These are phyloP conservation scores for Grosmannia serpens DNA, from an alignment of 2,329 filamentous ascomycete species.

Conservation along the genomic window DNA sequence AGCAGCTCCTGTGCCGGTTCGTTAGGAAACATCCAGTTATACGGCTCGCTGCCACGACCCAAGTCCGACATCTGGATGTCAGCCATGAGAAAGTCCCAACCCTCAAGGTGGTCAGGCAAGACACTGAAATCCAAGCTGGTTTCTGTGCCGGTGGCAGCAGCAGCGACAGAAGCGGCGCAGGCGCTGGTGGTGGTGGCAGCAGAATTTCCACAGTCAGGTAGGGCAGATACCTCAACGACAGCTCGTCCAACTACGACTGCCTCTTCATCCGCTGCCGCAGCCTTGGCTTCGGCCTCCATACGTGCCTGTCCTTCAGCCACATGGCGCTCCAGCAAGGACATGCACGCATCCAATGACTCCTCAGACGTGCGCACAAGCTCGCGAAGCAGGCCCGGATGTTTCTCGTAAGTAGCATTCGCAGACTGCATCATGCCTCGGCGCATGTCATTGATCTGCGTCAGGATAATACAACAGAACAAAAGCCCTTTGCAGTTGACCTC, in stretches of 20 bases:
- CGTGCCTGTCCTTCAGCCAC: not conserved
- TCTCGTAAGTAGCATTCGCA: constrained; percentile 17
- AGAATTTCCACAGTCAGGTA: not conserved
- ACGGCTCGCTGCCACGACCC: not conserved
- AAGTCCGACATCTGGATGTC: not conserved
- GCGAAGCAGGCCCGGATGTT: not conserved
- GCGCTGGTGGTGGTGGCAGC: not conserved
- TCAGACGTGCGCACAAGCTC: constrained; percentile 7
- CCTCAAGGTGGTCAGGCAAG: not conserved
- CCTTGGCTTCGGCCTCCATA: not conserved
- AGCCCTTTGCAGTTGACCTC: constrained; percentile 46
- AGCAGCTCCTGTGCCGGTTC: not conserved
- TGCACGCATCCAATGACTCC: constrained; percentile 12
- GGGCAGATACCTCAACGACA: not conserved
- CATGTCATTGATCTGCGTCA: constrained; percentile 30
- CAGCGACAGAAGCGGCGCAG: not conserved
- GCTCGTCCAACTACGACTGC: no score
- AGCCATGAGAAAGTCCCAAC: not conserved
- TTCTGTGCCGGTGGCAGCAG: not conserved
- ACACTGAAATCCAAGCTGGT: not conserved
- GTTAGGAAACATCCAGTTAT: not conserved
- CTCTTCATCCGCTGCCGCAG: not conserved
- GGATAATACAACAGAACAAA: constrained; percentile 27
- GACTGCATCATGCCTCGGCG: constrained; percentile 22
- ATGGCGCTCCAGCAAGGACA: constrained; percentile 15